Evolutionary conservation across 768 basidiomycete genomes (phyloP).

Genomic region (Lepiota venenata): DNA sequence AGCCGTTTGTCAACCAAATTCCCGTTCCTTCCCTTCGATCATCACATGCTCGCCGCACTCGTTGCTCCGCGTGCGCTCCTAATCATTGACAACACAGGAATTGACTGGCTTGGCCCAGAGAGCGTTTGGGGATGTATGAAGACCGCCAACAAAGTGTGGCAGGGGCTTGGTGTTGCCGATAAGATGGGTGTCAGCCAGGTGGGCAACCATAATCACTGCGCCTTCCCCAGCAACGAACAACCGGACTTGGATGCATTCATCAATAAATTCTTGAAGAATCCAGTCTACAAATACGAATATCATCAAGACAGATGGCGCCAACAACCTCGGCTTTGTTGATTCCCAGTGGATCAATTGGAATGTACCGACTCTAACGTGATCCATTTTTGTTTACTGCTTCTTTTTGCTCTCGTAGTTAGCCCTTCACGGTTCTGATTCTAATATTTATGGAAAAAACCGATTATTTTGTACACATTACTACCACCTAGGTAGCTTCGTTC

Average conservation of each 20-base stretch:
- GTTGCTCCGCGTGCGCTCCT: constrained; percentile 54
- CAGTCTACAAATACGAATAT: constrained; percentile 46
- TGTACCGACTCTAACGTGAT: constrained; percentile 37
- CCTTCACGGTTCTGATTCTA: no score
- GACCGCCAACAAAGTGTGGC: constrained; percentile 46
- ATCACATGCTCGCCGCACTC: constrained; percentile 52
- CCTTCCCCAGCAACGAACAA: constrained; percentile 46
- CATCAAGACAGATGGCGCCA: constrained; percentile 39
- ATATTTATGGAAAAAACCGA: no score
- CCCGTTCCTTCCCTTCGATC: constrained; percentile 52
- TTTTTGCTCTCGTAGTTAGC: not conserved
- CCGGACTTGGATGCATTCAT: constrained; percentile 49
- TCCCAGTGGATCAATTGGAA: constrained; percentile 49
- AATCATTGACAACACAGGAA: constrained; percentile 52
- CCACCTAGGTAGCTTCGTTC: no score
- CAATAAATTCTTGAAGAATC: constrained; percentile 50
- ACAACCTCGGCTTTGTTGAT: constrained; percentile 35
- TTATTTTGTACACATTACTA: no score
- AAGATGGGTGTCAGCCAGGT: constrained; percentile 52
- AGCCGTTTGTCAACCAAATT: constrained; percentile 42
- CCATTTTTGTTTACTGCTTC: not conserved
- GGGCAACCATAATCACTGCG: constrained; percentile 53
- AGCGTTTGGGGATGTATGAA: constrained; percentile 49
- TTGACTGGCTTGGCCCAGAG: constrained; percentile 53
- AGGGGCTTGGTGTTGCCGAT: constrained; percentile 44